phyloP scores from a whole-genome alignment of 345 rosid genomes.

The Hypericum androsaemum region DNA sequence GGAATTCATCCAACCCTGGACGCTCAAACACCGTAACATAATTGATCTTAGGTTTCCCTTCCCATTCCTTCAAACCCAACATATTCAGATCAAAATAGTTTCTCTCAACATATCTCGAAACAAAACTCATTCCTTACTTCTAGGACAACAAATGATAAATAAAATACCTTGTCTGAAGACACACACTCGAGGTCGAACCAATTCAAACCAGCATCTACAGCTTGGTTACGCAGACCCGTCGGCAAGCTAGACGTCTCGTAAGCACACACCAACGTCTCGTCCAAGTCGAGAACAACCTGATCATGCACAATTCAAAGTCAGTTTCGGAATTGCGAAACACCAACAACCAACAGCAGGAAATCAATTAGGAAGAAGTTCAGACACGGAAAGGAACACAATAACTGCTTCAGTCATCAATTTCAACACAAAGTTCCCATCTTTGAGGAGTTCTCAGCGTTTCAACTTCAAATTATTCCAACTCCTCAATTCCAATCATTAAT shows the following conservation, averaged over 20 bases:
- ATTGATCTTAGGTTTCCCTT: constrained; percentile 67
- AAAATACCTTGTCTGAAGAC: constrained; percentile 83
- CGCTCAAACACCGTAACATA: constrained; percentile 89
- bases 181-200: constrained; percentile 88
- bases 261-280: constrained; percentile 91
- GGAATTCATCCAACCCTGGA: constrained; percentile 80
- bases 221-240: constrained; percentile 46
- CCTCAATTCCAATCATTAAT: no score
- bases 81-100: constrained; percentile 21
- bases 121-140: neutral
- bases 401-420: no score
- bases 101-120: neutral
- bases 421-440: no score
- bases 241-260: constrained; percentile 85
- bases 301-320: neutral
- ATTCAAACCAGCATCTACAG: constrained; percentile 63
- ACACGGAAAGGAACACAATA: no score
- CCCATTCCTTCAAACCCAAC: constrained; percentile 49
- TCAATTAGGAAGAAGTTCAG: no score
- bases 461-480: no score
- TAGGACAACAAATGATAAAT: constrained; percentile 2
- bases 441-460: no score
- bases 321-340: no score
- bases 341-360: no score
- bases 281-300: constrained; percentile 97